Evolutionary conservation across 2,329 filamentous ascomycete species (phyloP).

Genomic region (Aspergillus pseudoglaucus): DNA sequence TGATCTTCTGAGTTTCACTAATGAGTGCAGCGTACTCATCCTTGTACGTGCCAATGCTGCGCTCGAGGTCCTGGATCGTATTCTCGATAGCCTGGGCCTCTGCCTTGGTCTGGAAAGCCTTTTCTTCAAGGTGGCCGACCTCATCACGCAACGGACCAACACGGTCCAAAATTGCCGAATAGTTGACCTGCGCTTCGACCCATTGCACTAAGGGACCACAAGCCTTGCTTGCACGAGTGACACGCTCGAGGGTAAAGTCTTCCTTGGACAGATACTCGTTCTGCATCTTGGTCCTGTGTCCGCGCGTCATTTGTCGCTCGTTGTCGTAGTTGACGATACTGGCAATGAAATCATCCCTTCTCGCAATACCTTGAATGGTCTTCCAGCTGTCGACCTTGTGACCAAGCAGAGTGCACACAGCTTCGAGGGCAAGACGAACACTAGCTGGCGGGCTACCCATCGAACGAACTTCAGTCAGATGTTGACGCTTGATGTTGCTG

Average conservation of each 20-base stretch:
- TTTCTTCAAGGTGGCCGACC: constrained; percentile 77
- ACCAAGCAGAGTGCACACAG: constrained; percentile 91
- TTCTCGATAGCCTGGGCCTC: constrained; percentile 87
- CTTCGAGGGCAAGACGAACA: constrained; percentile 86
- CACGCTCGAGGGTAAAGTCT: constrained; percentile 93
- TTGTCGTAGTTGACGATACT: constrained; percentile 98
- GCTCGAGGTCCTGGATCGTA: constrained; percentile 74
- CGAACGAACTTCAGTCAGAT: constrained; percentile 93
- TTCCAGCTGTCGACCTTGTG: constrained; percentile 91
- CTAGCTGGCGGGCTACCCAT: constrained; percentile 89
- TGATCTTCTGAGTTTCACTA: constrained; percentile 95
- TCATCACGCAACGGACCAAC: constrained; percentile 90
- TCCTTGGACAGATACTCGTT: constrained; percentile 86
- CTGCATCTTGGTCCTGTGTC: constrained; percentile 78
- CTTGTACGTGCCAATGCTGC: constrained; percentile 92
- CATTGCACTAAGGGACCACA: constrained; percentile 96
- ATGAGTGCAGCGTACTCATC: constrained; percentile 91
- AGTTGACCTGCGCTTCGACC: constrained; percentile 94
- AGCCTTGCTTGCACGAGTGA: constrained; percentile 92
- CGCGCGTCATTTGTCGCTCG: constrained; percentile 84
- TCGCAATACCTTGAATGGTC: constrained; percentile 78
- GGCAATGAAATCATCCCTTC: constrained; percentile 92
- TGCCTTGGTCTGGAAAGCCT: constrained; percentile 85
- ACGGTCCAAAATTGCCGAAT: constrained; percentile 92
- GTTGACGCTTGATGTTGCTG: constrained; percentile 95